A percentile compares a stretch with the other conserved stretches of the same genome.
phyloP scores from a whole-genome alignment of 2,329 filamentous ascomycete genomes.

The Dactylellina parvicollis region DNA sequence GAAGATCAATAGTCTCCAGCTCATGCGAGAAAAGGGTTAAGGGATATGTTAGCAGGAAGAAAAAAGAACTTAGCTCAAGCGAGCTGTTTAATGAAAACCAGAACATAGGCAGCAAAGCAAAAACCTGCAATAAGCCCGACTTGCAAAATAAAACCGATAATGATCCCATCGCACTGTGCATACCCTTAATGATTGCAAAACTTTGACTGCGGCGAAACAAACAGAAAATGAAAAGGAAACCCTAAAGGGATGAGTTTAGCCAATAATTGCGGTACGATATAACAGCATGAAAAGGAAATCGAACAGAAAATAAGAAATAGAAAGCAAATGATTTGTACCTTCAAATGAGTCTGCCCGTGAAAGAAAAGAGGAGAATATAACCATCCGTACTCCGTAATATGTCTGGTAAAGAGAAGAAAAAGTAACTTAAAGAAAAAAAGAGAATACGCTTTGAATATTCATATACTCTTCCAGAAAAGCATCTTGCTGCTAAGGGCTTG shows the following conservation, averaged over 20 bases:
- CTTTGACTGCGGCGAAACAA: slow-evolving; percentile 9
- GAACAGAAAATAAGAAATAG: slow-evolving; percentile 13
- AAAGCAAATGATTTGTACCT: slow-evolving; percentile 54
- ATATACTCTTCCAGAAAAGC: slow-evolving; percentile 21
- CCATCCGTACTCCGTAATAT: slow-evolving; percentile 53
- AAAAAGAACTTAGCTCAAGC: slow-evolving; percentile 19
- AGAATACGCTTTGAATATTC: slow-evolving; percentile 18
- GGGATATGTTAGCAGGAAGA: slow-evolving; percentile 3
- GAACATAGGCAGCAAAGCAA: slow-evolving; percentile 14
- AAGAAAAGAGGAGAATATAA: slow-evolving; percentile 30
- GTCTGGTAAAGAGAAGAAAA: slow-evolving; percentile 47
- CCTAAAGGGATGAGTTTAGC: slow-evolving; percentile 36
- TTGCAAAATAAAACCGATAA: slow-evolving; percentile 25
- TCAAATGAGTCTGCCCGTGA: slow-evolving; percentile 47
- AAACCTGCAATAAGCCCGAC: slow-evolving; percentile 47
- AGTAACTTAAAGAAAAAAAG: slow-evolving; percentile 9
- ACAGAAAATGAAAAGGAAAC: slow-evolving; percentile 24
- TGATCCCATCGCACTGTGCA: slow-evolving; percentile 52
- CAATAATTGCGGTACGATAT: slow-evolving; percentile 31
- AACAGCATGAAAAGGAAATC: slow-evolving; percentile 23
- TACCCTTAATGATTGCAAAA: slow-evolving; percentile 47
- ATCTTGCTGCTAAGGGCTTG: slow-evolving; percentile 14
- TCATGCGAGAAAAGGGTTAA: neutral
- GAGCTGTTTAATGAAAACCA: slow-evolving; percentile 35
- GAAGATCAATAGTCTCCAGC: slow-evolving; percentile 5